These are phyloP conservation scores for Cercospora brassicicola DNA, from an alignment of 2,329 filamentous ascomycete species.

Conservation along the genomic window DNA sequence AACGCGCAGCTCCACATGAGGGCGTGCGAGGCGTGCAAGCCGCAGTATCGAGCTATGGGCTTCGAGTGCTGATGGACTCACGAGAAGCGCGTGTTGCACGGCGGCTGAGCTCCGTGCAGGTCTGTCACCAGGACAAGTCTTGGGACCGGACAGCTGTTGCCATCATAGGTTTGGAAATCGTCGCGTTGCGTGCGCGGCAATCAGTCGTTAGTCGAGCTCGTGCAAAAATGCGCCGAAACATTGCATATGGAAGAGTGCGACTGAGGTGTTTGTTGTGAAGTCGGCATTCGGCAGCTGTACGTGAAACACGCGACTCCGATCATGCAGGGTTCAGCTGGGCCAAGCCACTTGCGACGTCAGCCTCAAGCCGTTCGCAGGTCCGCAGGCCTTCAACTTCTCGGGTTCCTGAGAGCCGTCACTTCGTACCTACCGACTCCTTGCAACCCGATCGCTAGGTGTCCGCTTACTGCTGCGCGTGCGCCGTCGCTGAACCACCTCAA, in stretches of 20 bases:
- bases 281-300: neutral
- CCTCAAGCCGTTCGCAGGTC: neutral
- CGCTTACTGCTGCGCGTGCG: neutral
- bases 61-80: neutral
- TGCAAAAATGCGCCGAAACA: neutral
- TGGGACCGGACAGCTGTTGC: neutral
- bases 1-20: neutral
- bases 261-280: neutral
- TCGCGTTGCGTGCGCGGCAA: neutral
- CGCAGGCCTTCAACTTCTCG: neutral
- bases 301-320: neutral
- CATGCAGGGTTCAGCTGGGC: neutral
- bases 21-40: neutral
- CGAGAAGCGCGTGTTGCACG: neutral
- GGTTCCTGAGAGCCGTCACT: neutral
- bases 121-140: neutral
- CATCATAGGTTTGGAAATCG: neutral
- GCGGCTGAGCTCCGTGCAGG: neutral
- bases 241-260: neutral
- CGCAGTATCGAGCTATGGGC: neutral
- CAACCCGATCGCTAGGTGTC: neutral
- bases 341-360: constrained; percentile 3
- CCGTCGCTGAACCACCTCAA: neutral
- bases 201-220: neutral
- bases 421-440: neutral